Percentiles rank a stretch among this genome's conserved stretches.
phyloP scores from a whole-genome alignment of 768 basidiomycete species.

The Suillus discolor region DNA sequence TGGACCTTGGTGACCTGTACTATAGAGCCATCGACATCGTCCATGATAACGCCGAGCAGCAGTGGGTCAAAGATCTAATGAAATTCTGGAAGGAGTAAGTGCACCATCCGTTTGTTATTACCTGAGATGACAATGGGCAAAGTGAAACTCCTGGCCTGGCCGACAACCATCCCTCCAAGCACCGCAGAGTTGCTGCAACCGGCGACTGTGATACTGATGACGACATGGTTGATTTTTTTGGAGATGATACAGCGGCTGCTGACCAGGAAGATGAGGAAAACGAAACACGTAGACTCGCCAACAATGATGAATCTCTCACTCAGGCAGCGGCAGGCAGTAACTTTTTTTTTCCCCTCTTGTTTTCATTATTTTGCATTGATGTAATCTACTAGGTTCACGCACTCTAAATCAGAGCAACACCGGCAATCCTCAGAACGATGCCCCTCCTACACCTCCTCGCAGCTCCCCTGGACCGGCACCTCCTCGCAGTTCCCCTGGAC shows the following conservation, averaged over 20 bases:
- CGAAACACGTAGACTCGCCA: background rate
- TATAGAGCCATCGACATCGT: background rate
- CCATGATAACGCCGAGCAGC: conserved; percentile 1
- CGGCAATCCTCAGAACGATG: background rate
- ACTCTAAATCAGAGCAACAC: background rate
- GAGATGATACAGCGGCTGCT: background rate
- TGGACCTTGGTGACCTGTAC: conserved; percentile 6
- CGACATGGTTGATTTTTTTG: background rate
- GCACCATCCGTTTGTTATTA: background rate
- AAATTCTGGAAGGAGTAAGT: conserved; percentile 7
- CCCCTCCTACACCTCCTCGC: background rate
- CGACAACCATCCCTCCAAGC: too few relatives aligned
- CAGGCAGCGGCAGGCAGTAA: background rate
- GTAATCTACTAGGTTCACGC: background rate
- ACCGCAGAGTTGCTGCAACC: too few relatives aligned
- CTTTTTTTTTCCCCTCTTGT: background rate
- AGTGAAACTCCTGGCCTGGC: too few relatives aligned
- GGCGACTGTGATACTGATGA: background rate
- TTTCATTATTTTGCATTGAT: background rate
- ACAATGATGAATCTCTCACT: background rate
- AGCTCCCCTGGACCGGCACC: too few relatives aligned
- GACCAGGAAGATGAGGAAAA: background rate
- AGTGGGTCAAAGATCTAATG: conserved; percentile 11
- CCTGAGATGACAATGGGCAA: background rate
- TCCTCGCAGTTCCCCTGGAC: too few relatives aligned